phyloP scores from a whole-genome alignment of 2,329 filamentous ascomycete species.

The Alternaria burnsii region DNA sequence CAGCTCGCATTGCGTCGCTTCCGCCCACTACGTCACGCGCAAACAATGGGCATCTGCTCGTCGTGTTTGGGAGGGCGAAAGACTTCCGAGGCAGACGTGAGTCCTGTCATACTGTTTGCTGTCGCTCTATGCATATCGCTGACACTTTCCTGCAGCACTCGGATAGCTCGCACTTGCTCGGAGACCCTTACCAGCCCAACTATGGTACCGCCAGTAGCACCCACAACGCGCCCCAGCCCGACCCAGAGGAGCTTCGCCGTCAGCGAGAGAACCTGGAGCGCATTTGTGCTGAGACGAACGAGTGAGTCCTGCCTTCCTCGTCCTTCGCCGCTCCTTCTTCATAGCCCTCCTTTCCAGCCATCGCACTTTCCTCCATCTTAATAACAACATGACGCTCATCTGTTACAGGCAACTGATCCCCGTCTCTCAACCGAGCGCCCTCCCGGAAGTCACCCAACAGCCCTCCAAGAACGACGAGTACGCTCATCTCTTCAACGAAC shows the following conservation, averaged over 20 bases:
- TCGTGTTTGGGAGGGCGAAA: constrained; percentile 59
- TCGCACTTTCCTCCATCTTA: background rate
- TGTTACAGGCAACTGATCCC: constrained; percentile 59
- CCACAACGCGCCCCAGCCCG: constrained; percentile 52
- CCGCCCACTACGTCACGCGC: constrained; percentile 12
- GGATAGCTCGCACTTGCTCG: constrained; percentile 58
- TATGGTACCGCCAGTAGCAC: constrained; percentile 55
- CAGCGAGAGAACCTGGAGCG: constrained; percentile 59
- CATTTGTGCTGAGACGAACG: constrained; percentile 59
- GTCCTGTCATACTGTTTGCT: constrained; percentile 23
- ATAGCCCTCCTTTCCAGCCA: background rate
- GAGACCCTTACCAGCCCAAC: constrained; percentile 54
- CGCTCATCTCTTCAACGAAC: constrained; percentile 54
- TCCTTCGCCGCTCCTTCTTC: constrained; percentile 6
- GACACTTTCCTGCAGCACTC: constrained; percentile 52
- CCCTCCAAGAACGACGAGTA: constrained; percentile 48
- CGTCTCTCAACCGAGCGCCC: constrained; percentile 55
- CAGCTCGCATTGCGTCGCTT: constrained; percentile 2
- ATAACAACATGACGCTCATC: constrained; percentile 25
- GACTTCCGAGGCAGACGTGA: constrained; percentile 56
- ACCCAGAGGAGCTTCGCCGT: constrained; percentile 59
- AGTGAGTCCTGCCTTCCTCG: constrained; percentile 45
- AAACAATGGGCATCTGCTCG: constrained; percentile 59
- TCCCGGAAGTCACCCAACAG: constrained; percentile 49
- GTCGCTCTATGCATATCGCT: constrained; percentile 25